Evolutionary conservation across 2,329 filamentous ascomycete species (phyloP), one percentile per base, ranked within the genome.

Genomic region (Pseudogymnoascus sp.): DNA sequence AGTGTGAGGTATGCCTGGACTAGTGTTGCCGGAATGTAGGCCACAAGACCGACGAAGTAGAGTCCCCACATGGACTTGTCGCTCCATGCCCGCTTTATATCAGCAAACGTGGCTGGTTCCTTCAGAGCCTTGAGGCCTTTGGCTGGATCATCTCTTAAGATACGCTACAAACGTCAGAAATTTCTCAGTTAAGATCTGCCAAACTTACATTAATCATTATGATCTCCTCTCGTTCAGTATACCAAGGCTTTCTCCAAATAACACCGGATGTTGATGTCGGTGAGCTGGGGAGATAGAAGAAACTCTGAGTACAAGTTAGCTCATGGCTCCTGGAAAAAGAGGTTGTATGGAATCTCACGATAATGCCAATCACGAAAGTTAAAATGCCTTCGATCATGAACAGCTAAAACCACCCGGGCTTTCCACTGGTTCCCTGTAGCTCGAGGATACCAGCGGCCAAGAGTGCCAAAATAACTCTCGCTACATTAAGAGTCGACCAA

Each of bases 191-290:
- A 31, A 14, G 31, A 31, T 3, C 25, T 11, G 8, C 10, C 2
- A 2, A 16, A 47, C 68, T 63, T 50, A 72, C 68, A 69, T 89
- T 90, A 16, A 87, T 80, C 81, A 90, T 84, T 69, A 90, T 89
- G 63, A 84, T 81, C 69, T 90, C 87, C 70, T 90, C 84, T 1
- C 78, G 78, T 69, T 88, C 86, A 1, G 76, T 82, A 72, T 88
- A 88, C 86, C 86, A 88, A 4, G 87, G 70, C 44, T 84, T 84
- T 1, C 84, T 82, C 53, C 83, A 84, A 65, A 90, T 80, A 50
- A 79, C 73, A 18, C 81, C 80, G 8, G 80, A 82, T 3, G 89
- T 91, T 60, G 85, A 80, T 0, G 85, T 87, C 0, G 89, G 88
- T 0, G 85, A 88, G 25, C 79, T 74, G 0, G 85, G 84, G 63